These are phyloP conservation scores for Chalciporus sp. DNA, from an alignment of 1,284 basidiomycete species.

Conservation along the genomic window DNA sequence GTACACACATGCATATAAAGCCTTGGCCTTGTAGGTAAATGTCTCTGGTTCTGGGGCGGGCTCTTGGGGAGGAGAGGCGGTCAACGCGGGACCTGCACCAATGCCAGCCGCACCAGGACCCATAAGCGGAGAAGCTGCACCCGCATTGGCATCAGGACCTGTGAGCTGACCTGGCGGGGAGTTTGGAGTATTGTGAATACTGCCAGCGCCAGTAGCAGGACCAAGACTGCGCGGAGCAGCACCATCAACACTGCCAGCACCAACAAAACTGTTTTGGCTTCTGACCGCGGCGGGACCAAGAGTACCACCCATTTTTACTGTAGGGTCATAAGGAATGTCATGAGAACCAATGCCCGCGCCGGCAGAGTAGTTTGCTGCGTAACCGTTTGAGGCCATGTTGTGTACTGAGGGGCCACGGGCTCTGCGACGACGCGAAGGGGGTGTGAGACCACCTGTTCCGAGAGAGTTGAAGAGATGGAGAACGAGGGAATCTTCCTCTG, in stretches of 20 bases:
- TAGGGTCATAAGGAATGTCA: constrained; percentile 58
- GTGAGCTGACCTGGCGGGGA: constrained; percentile 46
- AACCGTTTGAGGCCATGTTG: constrained; percentile 66
- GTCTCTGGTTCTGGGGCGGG: constrained; percentile 38
- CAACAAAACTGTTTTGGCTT: constrained; percentile 67
- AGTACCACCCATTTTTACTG: constrained; percentile 49
- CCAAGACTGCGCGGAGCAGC: constrained; percentile 48
- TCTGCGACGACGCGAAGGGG: constrained; percentile 72
- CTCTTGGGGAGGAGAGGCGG: constrained; percentile 25
- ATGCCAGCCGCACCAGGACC: constrained; percentile 52
- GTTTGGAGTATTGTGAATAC: constrained; percentile 45
- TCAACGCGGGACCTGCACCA: constrained; percentile 46
- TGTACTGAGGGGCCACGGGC: constrained; percentile 63
- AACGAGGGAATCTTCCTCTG: constrained; percentile 88
- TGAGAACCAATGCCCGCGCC: constrained; percentile 68
- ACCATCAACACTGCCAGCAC: constrained; percentile 50
- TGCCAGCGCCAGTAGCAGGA: constrained; percentile 36
- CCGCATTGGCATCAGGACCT: constrained; percentile 46
- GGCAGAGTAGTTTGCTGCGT: constrained; percentile 56
- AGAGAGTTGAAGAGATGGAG: constrained; percentile 84
- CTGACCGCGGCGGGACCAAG: constrained; percentile 48
- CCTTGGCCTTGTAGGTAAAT: constrained; percentile 78
- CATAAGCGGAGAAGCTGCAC: constrained; percentile 67
- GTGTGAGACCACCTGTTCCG: constrained; percentile 84
- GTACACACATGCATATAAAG: constrained; percentile 82